These are phyloP conservation scores for Patellifolia procumbens DNA, from an alignment of 179 eudicot genomes.

Conservation along the genomic window DNA sequence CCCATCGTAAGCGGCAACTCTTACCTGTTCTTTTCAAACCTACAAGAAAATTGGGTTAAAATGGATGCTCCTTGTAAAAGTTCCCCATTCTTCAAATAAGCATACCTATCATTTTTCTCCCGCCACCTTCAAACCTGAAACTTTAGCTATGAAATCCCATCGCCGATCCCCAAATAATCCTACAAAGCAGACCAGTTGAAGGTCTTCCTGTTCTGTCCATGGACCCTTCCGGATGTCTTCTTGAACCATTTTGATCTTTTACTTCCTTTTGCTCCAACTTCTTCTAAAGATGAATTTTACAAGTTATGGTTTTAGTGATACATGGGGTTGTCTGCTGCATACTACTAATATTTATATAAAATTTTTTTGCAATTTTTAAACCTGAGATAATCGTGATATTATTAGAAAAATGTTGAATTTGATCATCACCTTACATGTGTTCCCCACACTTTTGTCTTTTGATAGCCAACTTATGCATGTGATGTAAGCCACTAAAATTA, in stretches of 20 bases:
- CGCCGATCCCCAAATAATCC: slow-evolving; percentile 80
- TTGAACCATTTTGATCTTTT: slow-evolving; percentile 42
- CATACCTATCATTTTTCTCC: slow-evolving; percentile 79
- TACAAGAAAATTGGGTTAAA: slow-evolving; percentile 44
- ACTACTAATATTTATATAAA: slow-evolving; percentile 47
- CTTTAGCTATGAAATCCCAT: slow-evolving; percentile 94
- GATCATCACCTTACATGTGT: slow-evolving; percentile 58
- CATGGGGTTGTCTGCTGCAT: slow-evolving; percentile 26
- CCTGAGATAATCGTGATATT: slow-evolving; percentile 33
- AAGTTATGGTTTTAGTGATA: slow-evolving; percentile 21
- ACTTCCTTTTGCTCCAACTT: slow-evolving; percentile 13
- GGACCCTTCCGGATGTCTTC: slow-evolving; percentile 72
- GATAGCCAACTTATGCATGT: slow-evolving; percentile 44
- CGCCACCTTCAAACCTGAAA: slow-evolving; percentile 99
- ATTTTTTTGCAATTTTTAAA: slow-evolving; percentile 25
- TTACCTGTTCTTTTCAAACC: slow-evolving; percentile 89
- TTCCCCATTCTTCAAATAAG: slow-evolving; percentile 40
- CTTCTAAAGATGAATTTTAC: slow-evolving; percentile 13
- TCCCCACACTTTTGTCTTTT: slow-evolving; percentile 37
- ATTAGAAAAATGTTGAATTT: slow-evolving; percentile 29
- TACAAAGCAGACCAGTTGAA: slow-evolving; percentile 66
- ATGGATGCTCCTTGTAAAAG: slow-evolving; percentile 33
- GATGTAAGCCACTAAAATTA: slow-evolving; percentile 53
- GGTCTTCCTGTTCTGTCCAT: slow-evolving; percentile 88
- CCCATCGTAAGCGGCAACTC: slow-evolving; percentile 91